These are phyloP conservation scores for Vicia sativa DNA, from an alignment of 306 rosid species.

Conservation along the genomic window DNA sequence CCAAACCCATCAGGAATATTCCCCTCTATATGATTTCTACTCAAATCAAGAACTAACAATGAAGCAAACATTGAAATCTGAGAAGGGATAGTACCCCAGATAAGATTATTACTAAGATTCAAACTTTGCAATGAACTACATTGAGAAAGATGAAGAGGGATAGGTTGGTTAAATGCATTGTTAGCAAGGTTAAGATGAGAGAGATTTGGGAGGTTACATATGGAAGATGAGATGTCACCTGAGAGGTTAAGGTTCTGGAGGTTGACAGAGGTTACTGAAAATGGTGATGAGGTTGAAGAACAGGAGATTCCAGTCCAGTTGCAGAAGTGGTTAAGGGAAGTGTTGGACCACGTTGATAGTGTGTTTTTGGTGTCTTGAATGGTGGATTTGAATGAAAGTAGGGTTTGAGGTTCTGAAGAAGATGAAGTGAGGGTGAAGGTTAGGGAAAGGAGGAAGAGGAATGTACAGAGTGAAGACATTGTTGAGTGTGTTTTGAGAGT, in stretches of 20 bases:
- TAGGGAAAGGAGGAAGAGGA: constrained; percentile 54
- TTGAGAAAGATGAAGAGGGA: constrained; percentile 90
- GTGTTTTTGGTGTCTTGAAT: constrained; percentile 64
- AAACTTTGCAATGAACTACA: constrained; percentile 68
- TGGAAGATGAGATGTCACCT: constrained; percentile 76
- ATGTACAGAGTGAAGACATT: constrained; percentile 61
- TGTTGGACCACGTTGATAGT: constrained; percentile 75
- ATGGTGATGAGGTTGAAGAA: constrained; percentile 35
- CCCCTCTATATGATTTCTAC: constrained; percentile 79
- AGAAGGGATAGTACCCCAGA: constrained; percentile 91
- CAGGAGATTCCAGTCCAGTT: constrained; percentile 90
- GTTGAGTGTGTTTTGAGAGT: constrained; percentile 37
- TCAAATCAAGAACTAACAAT: constrained; percentile 73
- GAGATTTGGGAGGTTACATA: constrained; percentile 66
- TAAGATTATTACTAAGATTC: constrained; percentile 87
- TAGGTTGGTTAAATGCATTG: constrained; percentile 77
- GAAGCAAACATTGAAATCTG: constrained; percentile 81
- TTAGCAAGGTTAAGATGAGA: constrained; percentile 83
- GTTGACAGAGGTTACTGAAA: constrained; percentile 60
- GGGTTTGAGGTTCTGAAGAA: constrained; percentile 56
- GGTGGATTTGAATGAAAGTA: constrained; percentile 76
- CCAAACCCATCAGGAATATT: constrained; percentile 71
- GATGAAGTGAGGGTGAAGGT: constrained; percentile 50
- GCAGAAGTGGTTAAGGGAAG: constrained; percentile 62
- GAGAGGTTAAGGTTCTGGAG: constrained; percentile 83